These are phyloP conservation scores for Phialophora tarda DNA, from an alignment of 2,329 filamentous ascomycete genomes.

Conservation along the genomic window DNA sequence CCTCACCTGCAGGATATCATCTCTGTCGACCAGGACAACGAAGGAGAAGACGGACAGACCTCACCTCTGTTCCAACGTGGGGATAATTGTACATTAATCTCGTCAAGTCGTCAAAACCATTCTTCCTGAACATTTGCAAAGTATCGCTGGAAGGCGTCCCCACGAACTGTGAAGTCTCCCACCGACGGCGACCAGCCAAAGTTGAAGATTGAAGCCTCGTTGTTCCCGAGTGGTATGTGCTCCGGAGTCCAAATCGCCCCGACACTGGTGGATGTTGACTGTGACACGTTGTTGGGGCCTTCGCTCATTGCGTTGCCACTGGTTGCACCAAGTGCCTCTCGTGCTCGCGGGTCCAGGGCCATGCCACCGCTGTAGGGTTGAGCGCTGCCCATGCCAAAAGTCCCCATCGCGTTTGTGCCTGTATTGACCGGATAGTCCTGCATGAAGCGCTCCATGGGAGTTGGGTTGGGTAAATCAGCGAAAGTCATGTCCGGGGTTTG, in stretches of 20 bases:
- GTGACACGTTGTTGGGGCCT: conserved; percentile 1
- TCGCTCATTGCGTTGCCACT: conserved; percentile 5
- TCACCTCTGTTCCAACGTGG: neutral
- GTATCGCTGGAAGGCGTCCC: conserved; percentile 28
- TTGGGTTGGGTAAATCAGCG: conserved; percentile 16
- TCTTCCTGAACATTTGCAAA: conserved; percentile 31
- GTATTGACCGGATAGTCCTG: conserved; percentile 26
- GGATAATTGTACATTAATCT: conserved; percentile 2
- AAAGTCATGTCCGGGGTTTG: conserved; percentile 19
- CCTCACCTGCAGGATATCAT: conserved; percentile 6
- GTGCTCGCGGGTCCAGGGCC: conserved; percentile 6
- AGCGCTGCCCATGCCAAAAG: conserved; percentile 28
- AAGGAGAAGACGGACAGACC: neutral
- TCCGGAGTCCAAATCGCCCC: conserved; percentile 22
- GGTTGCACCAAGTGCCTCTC: neutral
- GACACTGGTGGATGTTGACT: conserved; percentile 7
- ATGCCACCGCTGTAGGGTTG: conserved; percentile 15
- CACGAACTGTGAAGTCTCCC: conserved; percentile 25
- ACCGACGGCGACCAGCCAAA: conserved; percentile 34
- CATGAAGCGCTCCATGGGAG: conserved; percentile 27
- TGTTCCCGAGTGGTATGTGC: conserved; percentile 12
- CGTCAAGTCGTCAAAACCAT: conserved; percentile 30
- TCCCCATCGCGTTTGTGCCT: conserved; percentile 24
- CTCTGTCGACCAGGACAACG: neutral
- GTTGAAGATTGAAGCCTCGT: conserved; percentile 19